phyloP scores from a whole-genome alignment of 441 rosid genomes.

The Erodium texanum region DNA sequence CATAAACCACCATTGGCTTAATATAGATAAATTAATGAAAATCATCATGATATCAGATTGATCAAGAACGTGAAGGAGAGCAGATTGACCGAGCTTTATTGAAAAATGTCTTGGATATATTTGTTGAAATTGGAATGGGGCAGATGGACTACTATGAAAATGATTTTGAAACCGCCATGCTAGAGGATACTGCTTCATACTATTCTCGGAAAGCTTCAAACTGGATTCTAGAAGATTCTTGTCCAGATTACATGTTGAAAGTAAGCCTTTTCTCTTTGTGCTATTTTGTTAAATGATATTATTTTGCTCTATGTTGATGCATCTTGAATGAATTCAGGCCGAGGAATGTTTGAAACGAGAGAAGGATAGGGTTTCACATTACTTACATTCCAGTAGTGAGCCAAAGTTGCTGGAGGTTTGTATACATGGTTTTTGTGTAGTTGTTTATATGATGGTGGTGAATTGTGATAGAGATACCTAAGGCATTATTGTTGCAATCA shows the following conservation, averaged over 20 bases:
- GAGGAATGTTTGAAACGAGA: constrained; percentile 94
- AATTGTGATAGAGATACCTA: not conserved
- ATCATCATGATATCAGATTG: constrained; percentile 40
- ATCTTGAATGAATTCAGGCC: constrained; percentile 37
- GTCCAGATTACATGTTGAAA: constrained; percentile 81
- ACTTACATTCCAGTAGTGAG: constrained; percentile 76
- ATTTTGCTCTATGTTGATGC: not conserved
- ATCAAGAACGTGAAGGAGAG: constrained; percentile 85
- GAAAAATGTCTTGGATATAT: constrained; percentile 79
- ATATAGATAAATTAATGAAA: not conserved
- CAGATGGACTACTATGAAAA: constrained; percentile 55
- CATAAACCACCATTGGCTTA: not conserved
- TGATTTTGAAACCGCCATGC: constrained; percentile 72
- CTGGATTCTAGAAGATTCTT: constrained; percentile 84
- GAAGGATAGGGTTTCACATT: constrained; percentile 82
- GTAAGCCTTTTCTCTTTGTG: constrained; percentile 25
- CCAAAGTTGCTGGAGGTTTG: constrained; percentile 80
- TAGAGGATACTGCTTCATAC: constrained; percentile 61
- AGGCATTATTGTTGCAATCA: not conserved
- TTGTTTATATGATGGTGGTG: not conserved
- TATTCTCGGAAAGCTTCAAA: constrained; percentile 81
- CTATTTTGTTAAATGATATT: not conserved
- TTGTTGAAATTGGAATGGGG: constrained; percentile 91
- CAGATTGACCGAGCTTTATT: constrained; percentile 71
- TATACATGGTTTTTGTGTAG: not conserved